Evolutionary conservation across 106 monocot genomes (phyloP).

Genomic region (Dendrobium catenatum): DNA sequence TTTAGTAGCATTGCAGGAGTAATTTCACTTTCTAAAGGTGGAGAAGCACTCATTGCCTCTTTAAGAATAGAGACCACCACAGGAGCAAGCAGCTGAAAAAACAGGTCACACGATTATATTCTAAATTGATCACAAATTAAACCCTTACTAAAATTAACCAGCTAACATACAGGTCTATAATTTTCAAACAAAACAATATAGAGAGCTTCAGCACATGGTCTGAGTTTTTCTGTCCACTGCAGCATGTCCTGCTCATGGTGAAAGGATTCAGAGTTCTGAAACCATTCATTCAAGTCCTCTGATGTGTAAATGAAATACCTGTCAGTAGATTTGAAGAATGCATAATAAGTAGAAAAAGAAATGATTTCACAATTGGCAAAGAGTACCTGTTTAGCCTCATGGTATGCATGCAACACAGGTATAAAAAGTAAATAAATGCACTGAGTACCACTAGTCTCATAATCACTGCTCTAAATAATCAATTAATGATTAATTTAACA

Average conservation of each 20-base stretch:
- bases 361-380: not conserved
- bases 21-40: slow-evolving; percentile 64
- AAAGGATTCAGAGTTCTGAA: slow-evolving; percentile 78
- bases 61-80: slow-evolving; percentile 88
- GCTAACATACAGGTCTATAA: slow-evolving; percentile 61
- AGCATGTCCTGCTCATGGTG: slow-evolving; percentile 98
- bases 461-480: not conserved
- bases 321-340: slow-evolving; percentile 5
- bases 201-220: slow-evolving; percentile 97
- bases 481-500: not conserved
- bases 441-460: not conserved
- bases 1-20: slow-evolving; percentile 87
- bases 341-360: slow-evolving; percentile 2
- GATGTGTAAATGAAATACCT: slow-evolving; percentile 82
- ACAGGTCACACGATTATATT: slow-evolving; percentile 9
- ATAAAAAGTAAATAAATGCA: not conserved
- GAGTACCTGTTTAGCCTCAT: not conserved
- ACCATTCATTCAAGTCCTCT: slow-evolving; percentile 87
- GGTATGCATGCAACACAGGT: not conserved
- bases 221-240: slow-evolving; percentile 90
- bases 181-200: slow-evolving; percentile 97
- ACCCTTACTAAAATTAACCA: not conserved
- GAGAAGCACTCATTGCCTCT: slow-evolving; percentile 68
- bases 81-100: slow-evolving; percentile 67
- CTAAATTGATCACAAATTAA: not conserved